A percentile compares a stretch with the other conserved stretches of the same genome.
Conservation (phyloP, 2,329 filamentous ascomycete species). For the Coniochaeta prunicola region DNA sequence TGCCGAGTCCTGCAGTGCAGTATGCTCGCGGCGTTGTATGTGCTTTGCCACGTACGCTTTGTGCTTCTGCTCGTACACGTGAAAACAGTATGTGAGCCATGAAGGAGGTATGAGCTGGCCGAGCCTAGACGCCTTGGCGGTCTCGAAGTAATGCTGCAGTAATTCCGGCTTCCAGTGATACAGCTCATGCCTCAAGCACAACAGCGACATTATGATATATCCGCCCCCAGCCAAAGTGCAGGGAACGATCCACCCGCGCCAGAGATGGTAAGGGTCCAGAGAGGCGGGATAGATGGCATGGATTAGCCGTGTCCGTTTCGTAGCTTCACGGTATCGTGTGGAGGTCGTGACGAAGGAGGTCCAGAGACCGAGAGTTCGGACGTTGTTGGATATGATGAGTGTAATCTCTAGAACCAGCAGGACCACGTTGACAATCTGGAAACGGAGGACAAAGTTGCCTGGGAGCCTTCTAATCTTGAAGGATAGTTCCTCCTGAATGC, state of each 20-base stretch:
- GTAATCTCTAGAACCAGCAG: neutral
- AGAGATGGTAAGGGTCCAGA: neutral
- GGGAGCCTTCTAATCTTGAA: neutral
- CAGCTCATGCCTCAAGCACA: conserved; percentile 3
- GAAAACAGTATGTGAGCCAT: neutral
- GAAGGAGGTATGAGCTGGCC: neutral
- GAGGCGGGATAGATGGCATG: neutral
- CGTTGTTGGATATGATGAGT: neutral
- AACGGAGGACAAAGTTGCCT: neutral
- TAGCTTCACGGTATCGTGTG: neutral
- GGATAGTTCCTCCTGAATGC: neutral
- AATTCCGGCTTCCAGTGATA: conserved; percentile 2
- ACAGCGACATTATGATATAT: neutral
- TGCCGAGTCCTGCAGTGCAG: neutral
- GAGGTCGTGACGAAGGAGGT: neutral
- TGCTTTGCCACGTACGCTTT: neutral
- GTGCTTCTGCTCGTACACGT: neutral
- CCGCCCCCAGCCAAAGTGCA: neutral
- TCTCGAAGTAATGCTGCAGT: conserved; percentile 1
- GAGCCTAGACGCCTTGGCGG: neutral
- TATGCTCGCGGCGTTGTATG: neutral
- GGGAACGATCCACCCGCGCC: conserved; percentile 1
- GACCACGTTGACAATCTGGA: neutral
- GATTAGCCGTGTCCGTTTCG: neutral
- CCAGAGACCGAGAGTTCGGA: neutral